Evolutionary conservation across 371 early-diverging fungal species (phyloP).

Genomic region (Mortierella sp.): DNA sequence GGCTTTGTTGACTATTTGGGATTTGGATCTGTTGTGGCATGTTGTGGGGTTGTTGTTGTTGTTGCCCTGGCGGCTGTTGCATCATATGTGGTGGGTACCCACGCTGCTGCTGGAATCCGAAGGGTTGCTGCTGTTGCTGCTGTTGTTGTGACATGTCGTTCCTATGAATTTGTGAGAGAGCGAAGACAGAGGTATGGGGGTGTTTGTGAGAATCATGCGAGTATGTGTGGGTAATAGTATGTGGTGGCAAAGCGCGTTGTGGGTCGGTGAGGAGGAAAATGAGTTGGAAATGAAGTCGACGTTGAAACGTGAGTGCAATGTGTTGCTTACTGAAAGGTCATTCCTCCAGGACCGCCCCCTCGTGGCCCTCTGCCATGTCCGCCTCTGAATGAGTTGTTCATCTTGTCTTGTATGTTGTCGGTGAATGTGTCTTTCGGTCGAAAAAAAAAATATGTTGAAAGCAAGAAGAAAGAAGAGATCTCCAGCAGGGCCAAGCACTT

Average conservation of each 20-base stretch:
- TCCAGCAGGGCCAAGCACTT: not conserved
- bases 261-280: not conserved
- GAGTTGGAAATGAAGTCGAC: not conserved
- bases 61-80: constrained; percentile 27
- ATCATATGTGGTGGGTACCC: constrained; percentile 35
- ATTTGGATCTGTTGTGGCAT: constrained; percentile 38
- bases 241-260: not conserved
- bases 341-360: constrained; percentile 42
- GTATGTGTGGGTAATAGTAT: not conserved
- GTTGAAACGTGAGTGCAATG: not conserved
- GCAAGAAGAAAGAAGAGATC: not conserved
- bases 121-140: constrained; percentile 30
- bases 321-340: constrained; percentile 40
- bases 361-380: constrained; percentile 50
- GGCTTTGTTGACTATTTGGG: constrained; percentile 21
- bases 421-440: not conserved
- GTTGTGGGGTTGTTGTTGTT: constrained; percentile 21
- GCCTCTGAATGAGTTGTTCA: constrained; percentile 32
- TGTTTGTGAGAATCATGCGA: not conserved
- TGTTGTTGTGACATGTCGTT: constrained; percentile 43
- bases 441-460: not conserved
- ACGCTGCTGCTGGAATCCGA: constrained; percentile 44
- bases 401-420: not conserved
- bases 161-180: constrained; percentile 16
- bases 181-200: not conserved